phyloP scores from a whole-genome alignment of 768 basidiomycete genomes.

The Pleurotus djamor region DNA sequence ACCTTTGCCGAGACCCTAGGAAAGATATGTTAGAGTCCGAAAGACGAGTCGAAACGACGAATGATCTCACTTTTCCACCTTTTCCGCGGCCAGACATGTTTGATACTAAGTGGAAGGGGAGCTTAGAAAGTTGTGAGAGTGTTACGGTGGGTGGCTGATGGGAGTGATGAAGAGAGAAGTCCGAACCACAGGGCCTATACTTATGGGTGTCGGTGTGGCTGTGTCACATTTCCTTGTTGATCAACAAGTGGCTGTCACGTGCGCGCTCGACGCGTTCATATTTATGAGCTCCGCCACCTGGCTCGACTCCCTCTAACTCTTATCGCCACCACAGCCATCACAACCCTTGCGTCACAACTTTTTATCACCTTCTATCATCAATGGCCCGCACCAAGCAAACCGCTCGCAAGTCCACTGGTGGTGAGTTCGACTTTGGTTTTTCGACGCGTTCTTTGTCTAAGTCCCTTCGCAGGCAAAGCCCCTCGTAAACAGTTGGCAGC shows the following conservation, averaged over 20 bases:
- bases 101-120: constrained; percentile 13
- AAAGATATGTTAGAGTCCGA: too few species aligned
- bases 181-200: constrained; percentile 20
- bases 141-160: constrained; percentile 24
- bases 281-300: constrained; percentile 17
- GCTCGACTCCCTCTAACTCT: background rate
- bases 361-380: constrained; percentile 18
- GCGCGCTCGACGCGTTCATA: constrained; percentile 20
- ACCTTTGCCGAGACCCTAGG: constrained; percentile 90
- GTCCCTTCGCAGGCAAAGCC: constrained; percentile 49
- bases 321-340: constrained; percentile 14
- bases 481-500: constrained; percentile 87
- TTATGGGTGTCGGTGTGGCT: constrained; percentile 43
- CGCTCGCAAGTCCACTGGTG: constrained; percentile 86
- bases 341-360: constrained; percentile 6
- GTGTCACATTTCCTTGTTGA: constrained; percentile 49
- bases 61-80: constrained; percentile 72
- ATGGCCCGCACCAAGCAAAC: constrained; percentile 89
- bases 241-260: constrained; percentile 38
- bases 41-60: too few species aligned
- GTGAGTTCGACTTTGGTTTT: constrained; percentile 29
- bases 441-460: background rate
- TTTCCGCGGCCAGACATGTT: constrained; percentile 97
- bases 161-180: constrained; percentile 12
- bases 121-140: constrained; percentile 11